Percentiles rank a stretch among this genome's conserved stretches.
Evolutionary conservation across 805 yeast genomes (phyloP).

Genomic region (Wickerhamiella allomyrinae): DNA sequence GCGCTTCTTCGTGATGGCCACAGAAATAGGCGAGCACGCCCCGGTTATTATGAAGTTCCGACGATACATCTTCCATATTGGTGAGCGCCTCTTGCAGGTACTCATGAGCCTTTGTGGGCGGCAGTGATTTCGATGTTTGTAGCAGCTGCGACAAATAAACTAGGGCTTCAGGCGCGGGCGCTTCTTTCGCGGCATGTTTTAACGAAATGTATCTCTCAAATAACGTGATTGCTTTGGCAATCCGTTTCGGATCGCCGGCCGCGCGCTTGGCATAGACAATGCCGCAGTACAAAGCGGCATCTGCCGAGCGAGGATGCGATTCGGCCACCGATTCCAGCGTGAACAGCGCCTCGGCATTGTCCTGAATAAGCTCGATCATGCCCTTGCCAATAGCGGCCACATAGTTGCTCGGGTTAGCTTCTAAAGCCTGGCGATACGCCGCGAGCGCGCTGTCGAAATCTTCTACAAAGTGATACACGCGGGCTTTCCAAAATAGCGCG

Average conservation of each 20-base stretch:
- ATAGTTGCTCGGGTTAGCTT: slow-evolving; percentile 42
- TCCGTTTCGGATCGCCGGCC: slow-evolving; percentile 15
- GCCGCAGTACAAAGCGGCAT: slow-evolving; percentile 59
- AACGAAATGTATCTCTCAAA: slow-evolving; percentile 60
- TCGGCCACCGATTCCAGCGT: slow-evolving; percentile 66
- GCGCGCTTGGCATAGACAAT: slow-evolving; percentile 47
- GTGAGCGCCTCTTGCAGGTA: slow-evolving; percentile 50
- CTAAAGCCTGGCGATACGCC: slow-evolving; percentile 57
- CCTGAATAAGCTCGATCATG: slow-evolving; percentile 65
- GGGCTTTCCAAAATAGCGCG: slow-evolving; percentile 72
- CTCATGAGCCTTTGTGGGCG: slow-evolving; percentile 43
- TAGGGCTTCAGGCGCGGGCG: slow-evolving; percentile 50
- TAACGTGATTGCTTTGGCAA: slow-evolving; percentile 40
- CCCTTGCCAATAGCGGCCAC: slow-evolving; percentile 73
- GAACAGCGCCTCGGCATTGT: slow-evolving; percentile 69
- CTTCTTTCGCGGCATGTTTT: slow-evolving; percentile 36
- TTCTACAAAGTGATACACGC: slow-evolving; percentile 47
- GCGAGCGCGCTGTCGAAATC: slow-evolving; percentile 61
- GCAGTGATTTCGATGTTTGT: slow-evolving; percentile 41
- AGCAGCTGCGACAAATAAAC: slow-evolving; percentile 54
- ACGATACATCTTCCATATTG: slow-evolving; percentile 26
- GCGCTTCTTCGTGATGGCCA: slow-evolving; percentile 45
- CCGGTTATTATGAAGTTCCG: slow-evolving; percentile 53
- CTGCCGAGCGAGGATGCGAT: slow-evolving; percentile 52
- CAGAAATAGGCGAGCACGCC: slow-evolving; percentile 69